Base-by-base conservation (phyloP, 139 green algal species). In the Micractinium sp. region DNA sequence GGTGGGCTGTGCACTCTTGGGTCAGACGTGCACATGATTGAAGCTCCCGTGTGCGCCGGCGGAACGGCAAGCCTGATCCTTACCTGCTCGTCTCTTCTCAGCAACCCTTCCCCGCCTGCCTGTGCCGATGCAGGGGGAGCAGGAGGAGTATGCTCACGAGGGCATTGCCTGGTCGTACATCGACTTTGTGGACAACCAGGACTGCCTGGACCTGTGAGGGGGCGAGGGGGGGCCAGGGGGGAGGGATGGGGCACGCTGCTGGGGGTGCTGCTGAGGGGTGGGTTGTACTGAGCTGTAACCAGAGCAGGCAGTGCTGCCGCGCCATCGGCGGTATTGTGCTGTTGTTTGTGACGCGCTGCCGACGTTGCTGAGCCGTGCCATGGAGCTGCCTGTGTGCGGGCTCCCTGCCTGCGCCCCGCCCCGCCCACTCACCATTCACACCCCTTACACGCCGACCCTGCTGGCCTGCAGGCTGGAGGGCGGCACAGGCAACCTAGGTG, bases 131-230 rank as follows among this genome's bases (percentile, higher is more conserved):
- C 87, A 90, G 87, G 87, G 81, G 0, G 90, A 94, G 77, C 93
- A 95, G 88, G 95, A 98, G 91, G 97, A 99, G 93, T 99, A 99
- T 90, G 93, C 96, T 90, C 85, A 88, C 15, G 98, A 99, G 94
- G 96, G 95, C 90, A 99, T 99, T 87, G 94, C 99, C 91, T 99
- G 98, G 98, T 97, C 95, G 56, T 98, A 99, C 90, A 96, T 99
- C 60, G 97, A 99, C 67, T 99, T 99, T 85, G 92, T 97, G n/a
- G 98, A 99, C 94, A 99, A 99, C 94, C 95, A 98, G 94, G 97
- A 98, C 87, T 96, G 96, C 69, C 93, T 99, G 67, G 97, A 99
- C 90, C 93, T 99, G 47, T 97, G 99, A 84, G 96, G 96, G 87
- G 85, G 90, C 41, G 87, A 19, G 23, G 27, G 67, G 67, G 27